phyloP scores from a whole-genome alignment of 1,139 yeast species.

The Suhomyces panamericanus region DNA sequence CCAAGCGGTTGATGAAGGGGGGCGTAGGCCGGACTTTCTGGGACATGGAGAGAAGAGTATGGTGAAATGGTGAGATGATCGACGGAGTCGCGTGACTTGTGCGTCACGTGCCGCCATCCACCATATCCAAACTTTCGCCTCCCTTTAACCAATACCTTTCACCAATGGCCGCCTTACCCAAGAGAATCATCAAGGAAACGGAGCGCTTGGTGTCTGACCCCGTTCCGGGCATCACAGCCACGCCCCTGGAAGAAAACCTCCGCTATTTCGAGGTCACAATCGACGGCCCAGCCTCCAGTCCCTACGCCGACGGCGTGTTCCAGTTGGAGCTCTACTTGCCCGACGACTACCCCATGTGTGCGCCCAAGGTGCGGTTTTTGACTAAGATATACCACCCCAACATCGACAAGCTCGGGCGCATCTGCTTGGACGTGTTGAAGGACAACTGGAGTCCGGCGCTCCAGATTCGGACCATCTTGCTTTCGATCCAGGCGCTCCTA shows the following conservation, averaged over 20 bases:
- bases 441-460: slow-evolving; percentile 97
- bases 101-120: not conserved
- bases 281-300: slow-evolving; percentile 86
- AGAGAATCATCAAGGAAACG: slow-evolving; percentile 91
- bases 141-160: not conserved
- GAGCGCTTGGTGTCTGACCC: slow-evolving; percentile 92
- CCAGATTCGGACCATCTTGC: slow-evolving; percentile 89
- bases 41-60: slow-evolving; percentile 2
- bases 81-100: not conserved
- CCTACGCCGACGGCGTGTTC: slow-evolving; percentile 79
- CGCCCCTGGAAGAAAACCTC: slow-evolving; percentile 89
- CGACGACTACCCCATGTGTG: slow-evolving; percentile 90
- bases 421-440: slow-evolving; percentile 91
- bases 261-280: slow-evolving; percentile 84
- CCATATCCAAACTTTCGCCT: slow-evolving; percentile 1
- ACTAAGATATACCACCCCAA: slow-evolving; percentile 96
- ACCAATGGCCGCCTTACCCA: slow-evolving; percentile 68
- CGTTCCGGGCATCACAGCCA: slow-evolving; percentile 92
- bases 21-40: slow-evolving; percentile 31
- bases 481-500: slow-evolving; percentile 88
- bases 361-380: slow-evolving; percentile 89
- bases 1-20: slow-evolving; percentile 33
- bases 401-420: slow-evolving; percentile 91
- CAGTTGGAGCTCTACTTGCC: slow-evolving; percentile 77
- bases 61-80: not conserved